Base-by-base conservation (phyloP, 306 rosid genomes). In the Erythrophleum fordii region DNA sequence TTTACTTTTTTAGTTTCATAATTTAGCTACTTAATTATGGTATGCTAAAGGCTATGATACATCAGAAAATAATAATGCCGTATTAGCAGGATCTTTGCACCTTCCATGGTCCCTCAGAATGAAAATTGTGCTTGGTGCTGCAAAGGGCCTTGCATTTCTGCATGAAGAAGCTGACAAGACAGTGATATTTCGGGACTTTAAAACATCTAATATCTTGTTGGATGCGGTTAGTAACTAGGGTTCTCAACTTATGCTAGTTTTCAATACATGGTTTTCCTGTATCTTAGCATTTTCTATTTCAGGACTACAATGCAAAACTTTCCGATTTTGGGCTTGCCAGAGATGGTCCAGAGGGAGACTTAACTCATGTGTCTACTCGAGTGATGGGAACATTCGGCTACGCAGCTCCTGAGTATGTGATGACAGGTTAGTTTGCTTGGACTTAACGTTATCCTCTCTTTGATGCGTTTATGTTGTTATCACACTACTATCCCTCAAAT, bases 351-450 rank as follows among this genome's bases (percentile, higher is more conserved):
- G 79, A 67, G 28, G 96, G 92, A 16, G 91, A 84, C 29, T 61
- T 23, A n/a, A 89, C 89, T 26, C 96, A 88, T 52, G 87, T 89
- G 1, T 86, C 97, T 31, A 93, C 94, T 29, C 58, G 83, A 60
- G 90, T 91, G 9, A 75, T 89, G 85, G 92, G 94, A 72, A 89
- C 97, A 3, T 74, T 79, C 7, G 97, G 94, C 8, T 92, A 92
- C 61, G 91, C 88, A 0, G 93, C 93, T 18, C 93, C 95, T 0
- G 95, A 92, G 69, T 91, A 91, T 75, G 81, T 88, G 3, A 81
- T 79, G 88, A 88, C 94, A 31, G 97, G 97, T 93, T 79, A 75
- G 91, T 85, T 16, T 18, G 18, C 23, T 51, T 35, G 8, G 34
- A 78, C 44, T 35, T 25, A 39, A 23, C 17, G 3, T 34, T 8